phyloP scores from a whole-genome alignment of 345 rosid species.

The Arabis hirsuta region DNA sequence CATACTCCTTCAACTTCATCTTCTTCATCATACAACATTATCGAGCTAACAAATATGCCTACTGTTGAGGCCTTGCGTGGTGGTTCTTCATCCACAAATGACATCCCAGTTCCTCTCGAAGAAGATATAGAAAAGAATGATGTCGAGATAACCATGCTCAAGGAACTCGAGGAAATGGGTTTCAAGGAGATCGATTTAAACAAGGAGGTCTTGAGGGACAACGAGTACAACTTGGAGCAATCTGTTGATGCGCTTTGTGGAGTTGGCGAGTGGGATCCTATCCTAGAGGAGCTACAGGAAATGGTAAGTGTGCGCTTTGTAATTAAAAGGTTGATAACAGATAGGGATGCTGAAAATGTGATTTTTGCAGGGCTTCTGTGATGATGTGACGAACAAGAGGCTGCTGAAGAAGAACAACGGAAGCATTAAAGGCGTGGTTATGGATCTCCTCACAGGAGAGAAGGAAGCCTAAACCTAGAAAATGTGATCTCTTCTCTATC shows the following conservation, averaged over 20 bases:
- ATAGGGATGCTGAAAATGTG: neutral
- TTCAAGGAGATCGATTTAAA: slow-evolving; percentile 86
- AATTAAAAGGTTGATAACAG: neutral
- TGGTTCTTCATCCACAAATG: slow-evolving; percentile 34
- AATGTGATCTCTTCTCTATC: slow-evolving; percentile 12
- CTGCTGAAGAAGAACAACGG: slow-evolving; percentile 95
- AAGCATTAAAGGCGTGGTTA: slow-evolving; percentile 83
- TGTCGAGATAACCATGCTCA: slow-evolving; percentile 62
- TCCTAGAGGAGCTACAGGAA: slow-evolving; percentile 83
- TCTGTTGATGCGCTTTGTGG: slow-evolving; percentile 81
- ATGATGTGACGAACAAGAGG: slow-evolving; percentile 76
- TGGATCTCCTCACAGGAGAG: slow-evolving; percentile 87
- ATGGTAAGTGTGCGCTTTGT: slow-evolving; percentile 58
- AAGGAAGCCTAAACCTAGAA: slow-evolving; percentile 44
- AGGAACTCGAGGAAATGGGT: slow-evolving; percentile 93
- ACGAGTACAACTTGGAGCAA: slow-evolving; percentile 74
- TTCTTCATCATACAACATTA: slow-evolving; percentile 48
- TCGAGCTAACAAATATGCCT: slow-evolving; percentile 52
- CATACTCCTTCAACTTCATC: slow-evolving; percentile 34
- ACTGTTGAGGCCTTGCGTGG: slow-evolving; percentile 29
- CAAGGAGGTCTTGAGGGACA: slow-evolving; percentile 80
- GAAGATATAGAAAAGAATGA: slow-evolving; percentile 36
- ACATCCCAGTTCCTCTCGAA: slow-evolving; percentile 20
- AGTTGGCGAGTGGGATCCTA: slow-evolving; percentile 84
- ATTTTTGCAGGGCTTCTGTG: slow-evolving; percentile 72